Conservation (phyloP, 2,329 filamentous ascomycete species). For the Aspergillus texensis region DNA sequence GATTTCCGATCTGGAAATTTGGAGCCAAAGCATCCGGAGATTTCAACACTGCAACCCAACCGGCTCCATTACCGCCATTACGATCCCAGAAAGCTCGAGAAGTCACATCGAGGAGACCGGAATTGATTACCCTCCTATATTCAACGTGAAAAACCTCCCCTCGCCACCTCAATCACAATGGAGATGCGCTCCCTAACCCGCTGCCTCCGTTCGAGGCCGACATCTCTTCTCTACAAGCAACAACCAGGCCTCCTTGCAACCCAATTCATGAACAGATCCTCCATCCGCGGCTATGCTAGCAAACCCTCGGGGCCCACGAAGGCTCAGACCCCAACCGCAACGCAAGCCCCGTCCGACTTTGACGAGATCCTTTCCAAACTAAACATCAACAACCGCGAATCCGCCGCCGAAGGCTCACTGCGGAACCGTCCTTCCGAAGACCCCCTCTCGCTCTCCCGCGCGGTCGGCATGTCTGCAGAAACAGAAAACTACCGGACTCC, state of each 20-base stretch:
- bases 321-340: conserved; percentile 1
- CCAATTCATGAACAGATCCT: conserved; percentile 12
- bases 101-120: not conserved
- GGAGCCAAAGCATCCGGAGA: conserved; percentile 2
- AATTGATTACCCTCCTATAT: not conserved
- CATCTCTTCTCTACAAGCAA: conserved; percentile 27
- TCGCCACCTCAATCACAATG: conserved; percentile 24
- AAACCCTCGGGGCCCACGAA: conserved; percentile 9
- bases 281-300: conserved; percentile 11
- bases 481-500: conserved; percentile 23
- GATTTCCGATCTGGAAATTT: conserved; percentile 18
- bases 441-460: conserved; percentile 21
- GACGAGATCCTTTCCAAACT: conserved; percentile 38
- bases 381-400: conserved; percentile 23
- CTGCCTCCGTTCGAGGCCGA: conserved; percentile 36
- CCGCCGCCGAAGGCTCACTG: conserved; percentile 3
- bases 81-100: not conserved
- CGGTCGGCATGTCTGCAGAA: conserved; percentile 22
- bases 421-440: conserved; percentile 16
- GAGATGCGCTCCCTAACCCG: conserved; percentile 35
- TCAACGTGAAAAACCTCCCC: not conserved
- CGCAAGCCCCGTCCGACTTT: conserved; percentile 24
- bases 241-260: conserved; percentile 13
- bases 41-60: conserved; percentile 2
- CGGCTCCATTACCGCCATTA: not conserved